phyloP scores from a whole-genome alignment of 768 basidiomycete genomes.

The Trametes meyenii region DNA sequence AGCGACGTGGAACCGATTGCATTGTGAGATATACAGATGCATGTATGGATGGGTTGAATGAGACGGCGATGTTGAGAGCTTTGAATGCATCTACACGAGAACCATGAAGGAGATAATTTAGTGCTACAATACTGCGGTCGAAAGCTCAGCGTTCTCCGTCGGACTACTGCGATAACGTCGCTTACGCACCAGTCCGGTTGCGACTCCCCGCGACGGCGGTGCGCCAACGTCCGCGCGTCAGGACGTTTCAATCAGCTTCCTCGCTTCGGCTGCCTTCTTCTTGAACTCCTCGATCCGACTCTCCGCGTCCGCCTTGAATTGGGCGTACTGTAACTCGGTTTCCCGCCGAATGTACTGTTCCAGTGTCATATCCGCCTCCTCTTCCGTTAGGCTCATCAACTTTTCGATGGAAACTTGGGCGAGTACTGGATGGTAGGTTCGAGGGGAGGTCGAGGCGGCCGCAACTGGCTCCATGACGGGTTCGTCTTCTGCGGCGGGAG shows the following conservation, averaged over 20 bases:
- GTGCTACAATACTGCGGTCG: slow-evolving; percentile 19
- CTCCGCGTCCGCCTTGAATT: slow-evolving; percentile 54
- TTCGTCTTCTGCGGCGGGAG: neutral
- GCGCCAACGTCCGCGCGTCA: slow-evolving; percentile 16
- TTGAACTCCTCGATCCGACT: slow-evolving; percentile 52
- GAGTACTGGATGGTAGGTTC: slow-evolving; percentile 27
- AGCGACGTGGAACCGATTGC: neutral
- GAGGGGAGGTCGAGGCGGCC: neutral
- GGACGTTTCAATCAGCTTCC: slow-evolving; percentile 38
- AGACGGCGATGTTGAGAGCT: neutral
- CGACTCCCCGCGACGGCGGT: neutral
- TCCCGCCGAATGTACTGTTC: slow-evolving; percentile 84
- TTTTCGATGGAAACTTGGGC: slow-evolving; percentile 29
- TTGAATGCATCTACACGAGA: neutral
- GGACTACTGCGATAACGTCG: neutral
- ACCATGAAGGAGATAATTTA: slow-evolving; percentile 19
- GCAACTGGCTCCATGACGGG: slow-evolving; percentile 8
- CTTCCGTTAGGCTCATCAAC: slow-evolving; percentile 50
- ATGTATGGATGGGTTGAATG: neutral
- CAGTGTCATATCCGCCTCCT: slow-evolving; percentile 76
- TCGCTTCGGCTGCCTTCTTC: slow-evolving; percentile 42
- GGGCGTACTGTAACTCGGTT: slow-evolving; percentile 68
- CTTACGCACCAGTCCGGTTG: slow-evolving; percentile 13
- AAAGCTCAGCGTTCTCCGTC: neutral
- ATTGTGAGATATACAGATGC: neutral